Percentiles rank a stretch among this genome's conserved stretches.
Evolutionary conservation across 1,284 basidiomycete species (phyloP).

Genomic region (Puccinia sorghi): DNA sequence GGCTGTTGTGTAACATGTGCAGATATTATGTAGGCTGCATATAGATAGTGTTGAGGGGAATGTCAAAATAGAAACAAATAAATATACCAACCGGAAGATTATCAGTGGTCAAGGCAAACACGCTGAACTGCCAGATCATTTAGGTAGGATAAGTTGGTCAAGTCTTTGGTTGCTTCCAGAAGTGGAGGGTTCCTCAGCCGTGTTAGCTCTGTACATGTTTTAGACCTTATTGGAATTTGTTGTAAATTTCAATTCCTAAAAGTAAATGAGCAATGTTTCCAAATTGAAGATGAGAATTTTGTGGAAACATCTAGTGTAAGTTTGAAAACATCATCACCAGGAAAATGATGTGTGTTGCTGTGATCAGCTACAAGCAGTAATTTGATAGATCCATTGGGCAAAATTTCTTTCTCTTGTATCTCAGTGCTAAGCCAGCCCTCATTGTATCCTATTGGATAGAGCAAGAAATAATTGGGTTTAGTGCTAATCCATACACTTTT

Average conservation of each 20-base stretch:
- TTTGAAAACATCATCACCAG: no score
- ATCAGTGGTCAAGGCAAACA: constrained; percentile 17
- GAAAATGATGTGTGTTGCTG: constrained; percentile 68
- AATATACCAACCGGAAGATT: constrained; percentile 7
- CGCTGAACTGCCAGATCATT: constrained; percentile 90
- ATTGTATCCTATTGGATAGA: no score
- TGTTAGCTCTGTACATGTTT: constrained; percentile 71
- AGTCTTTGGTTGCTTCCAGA: constrained; percentile 93
- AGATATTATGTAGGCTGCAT: constrained; percentile 85
- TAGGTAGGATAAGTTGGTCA: constrained; percentile 94
- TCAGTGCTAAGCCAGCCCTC: constrained; percentile 88
- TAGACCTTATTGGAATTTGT: constrained; percentile 69
- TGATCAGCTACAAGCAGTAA: constrained; percentile 79
- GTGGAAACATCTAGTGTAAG: constrained; percentile 34
- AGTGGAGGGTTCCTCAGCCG: constrained; percentile 94
- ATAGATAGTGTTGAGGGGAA: neutral
- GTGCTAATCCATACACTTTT: neutral
- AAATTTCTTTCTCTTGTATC: constrained; percentile 63
- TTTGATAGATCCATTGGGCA: constrained; percentile 68
- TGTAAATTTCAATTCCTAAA: constrained; percentile 71
- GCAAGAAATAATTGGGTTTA: no score
- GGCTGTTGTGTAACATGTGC: constrained; percentile 85
- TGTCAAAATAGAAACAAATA: neutral
- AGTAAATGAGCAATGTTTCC: neutral
- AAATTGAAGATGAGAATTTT: neutral